These are phyloP conservation scores for Amanita subjunquillea DNA, from an alignment of 768 basidiomycete genomes.

Conservation along the genomic window DNA sequence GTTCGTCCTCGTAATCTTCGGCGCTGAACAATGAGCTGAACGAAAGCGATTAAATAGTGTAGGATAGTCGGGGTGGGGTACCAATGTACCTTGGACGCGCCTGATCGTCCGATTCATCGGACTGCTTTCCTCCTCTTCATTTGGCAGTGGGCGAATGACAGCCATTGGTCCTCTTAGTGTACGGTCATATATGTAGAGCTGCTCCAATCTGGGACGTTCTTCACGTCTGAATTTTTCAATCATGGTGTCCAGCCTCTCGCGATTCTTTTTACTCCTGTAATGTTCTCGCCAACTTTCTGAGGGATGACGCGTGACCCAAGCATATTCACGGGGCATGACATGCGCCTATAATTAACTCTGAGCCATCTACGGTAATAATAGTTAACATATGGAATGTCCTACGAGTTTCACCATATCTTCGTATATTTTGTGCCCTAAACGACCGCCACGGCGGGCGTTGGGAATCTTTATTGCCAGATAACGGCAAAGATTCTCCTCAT, in stretches of 20 bases:
- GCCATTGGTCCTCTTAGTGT: conserved; percentile 1
- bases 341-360: not conserved
- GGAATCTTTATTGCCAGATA: conserved; percentile 28
- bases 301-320: conserved; percentile 33
- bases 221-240: conserved; percentile 20
- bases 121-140: conserved; percentile 1
- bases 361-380: not conserved
- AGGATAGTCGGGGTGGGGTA: not conserved
- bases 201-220: conserved; percentile 16
- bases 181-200: conserved; percentile 16
- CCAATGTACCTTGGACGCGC: not conserved
- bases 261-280: conserved; percentile 27
- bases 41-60: not conserved
- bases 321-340: conserved; percentile 14
- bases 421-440: conserved; percentile 26
- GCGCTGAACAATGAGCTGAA: not conserved
- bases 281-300: conserved; percentile 37
- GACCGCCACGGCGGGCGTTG: conserved; percentile 25
- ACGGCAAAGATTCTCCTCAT: conserved; percentile 25
- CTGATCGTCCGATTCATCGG: not conserved
- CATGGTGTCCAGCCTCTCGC: conserved; percentile 18
- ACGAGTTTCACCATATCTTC: conserved; percentile 19
- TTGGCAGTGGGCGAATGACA: not conserved
- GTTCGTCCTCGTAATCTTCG: not conserved
- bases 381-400: not conserved